phyloP scores from a whole-genome alignment of 2,329 filamentous ascomycete genomes.

The Chrysoporthe deuterocubensis region DNA sequence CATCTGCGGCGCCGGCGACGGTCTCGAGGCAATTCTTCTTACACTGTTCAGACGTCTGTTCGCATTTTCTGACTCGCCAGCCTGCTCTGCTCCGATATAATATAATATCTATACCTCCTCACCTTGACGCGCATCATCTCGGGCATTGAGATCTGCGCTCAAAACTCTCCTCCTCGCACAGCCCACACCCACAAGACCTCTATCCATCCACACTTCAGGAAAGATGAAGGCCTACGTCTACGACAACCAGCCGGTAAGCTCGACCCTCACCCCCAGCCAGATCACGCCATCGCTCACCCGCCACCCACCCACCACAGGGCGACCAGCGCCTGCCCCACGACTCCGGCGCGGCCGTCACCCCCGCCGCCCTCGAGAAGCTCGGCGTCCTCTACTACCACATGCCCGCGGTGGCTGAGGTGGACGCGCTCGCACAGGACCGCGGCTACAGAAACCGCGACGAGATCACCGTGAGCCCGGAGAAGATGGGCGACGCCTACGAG shows the following conservation, averaged over 20 bases:
- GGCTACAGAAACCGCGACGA: slow-evolving; percentile 95
- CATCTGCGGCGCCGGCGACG: slow-evolving; percentile 18
- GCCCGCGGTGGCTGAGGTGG: slow-evolving; percentile 66
- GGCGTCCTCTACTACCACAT: slow-evolving; percentile 81
- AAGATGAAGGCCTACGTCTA: slow-evolving; percentile 63
- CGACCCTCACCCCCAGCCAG: background rate
- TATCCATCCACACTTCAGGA: slow-evolving; percentile 29
- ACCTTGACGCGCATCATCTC: background rate
- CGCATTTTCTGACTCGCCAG: background rate
- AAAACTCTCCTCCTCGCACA: slow-evolving; percentile 35
- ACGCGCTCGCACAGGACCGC: slow-evolving; percentile 74
- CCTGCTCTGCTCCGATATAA: background rate
- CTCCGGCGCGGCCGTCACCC: slow-evolving; percentile 71
- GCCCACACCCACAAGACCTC: background rate
- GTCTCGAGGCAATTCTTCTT: slow-evolving; percentile 7
- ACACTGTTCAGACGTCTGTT: background rate
- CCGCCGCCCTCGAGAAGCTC: slow-evolving; percentile 69
- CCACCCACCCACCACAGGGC: slow-evolving; percentile 59
- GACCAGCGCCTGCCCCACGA: slow-evolving; percentile 93
- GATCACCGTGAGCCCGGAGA: slow-evolving; percentile 83
- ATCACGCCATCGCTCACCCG: slow-evolving; percentile 22
- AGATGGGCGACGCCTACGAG: slow-evolving; percentile 87
- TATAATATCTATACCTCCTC: background rate
- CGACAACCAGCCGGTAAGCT: slow-evolving; percentile 57
- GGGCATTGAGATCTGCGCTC: background rate